These are phyloP conservation scores for Aspergillus sp. DNA, from an alignment of 2,329 filamentous ascomycete species.

Conservation along the genomic window DNA sequence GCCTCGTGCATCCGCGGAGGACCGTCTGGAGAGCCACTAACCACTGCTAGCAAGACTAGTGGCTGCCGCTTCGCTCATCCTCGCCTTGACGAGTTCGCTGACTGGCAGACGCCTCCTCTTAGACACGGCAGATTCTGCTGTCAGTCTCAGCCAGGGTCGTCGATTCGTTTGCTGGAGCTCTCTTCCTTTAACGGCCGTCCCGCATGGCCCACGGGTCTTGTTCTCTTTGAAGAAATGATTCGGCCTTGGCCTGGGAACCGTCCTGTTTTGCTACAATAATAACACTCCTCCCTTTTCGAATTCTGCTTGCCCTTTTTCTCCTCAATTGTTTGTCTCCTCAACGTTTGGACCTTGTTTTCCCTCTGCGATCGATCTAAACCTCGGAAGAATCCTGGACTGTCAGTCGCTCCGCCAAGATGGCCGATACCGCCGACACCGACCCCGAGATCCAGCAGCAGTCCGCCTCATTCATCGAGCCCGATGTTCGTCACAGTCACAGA, in stretches of 20 bases:
- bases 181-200: slow-evolving; percentile 11
- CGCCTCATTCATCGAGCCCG: slow-evolving; percentile 29
- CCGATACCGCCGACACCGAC: background rate
- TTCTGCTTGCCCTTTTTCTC: background rate
- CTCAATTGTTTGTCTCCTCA: background rate
- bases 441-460: background rate
- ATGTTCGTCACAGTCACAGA: slow-evolving; percentile 26
- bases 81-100: background rate
- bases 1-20: slow-evolving; percentile 9
- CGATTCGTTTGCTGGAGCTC: background rate
- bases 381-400: no score
- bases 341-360: background rate
- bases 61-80: background rate
- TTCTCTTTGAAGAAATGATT: background rate
- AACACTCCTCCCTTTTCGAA: background rate
- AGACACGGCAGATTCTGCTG: background rate
- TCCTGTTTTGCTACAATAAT: background rate
- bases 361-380: background rate
- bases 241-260: background rate
- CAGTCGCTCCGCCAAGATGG: background rate
- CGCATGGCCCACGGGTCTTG: background rate
- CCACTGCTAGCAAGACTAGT: background rate
- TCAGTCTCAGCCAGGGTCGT: background rate
- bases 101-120: background rate
- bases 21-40: background rate